Evolutionary conservation across 768 basidiomycete species (phyloP), one percentile per base, ranked within the genome.

Genomic region (Pleurotus tuoliensis): DNA sequence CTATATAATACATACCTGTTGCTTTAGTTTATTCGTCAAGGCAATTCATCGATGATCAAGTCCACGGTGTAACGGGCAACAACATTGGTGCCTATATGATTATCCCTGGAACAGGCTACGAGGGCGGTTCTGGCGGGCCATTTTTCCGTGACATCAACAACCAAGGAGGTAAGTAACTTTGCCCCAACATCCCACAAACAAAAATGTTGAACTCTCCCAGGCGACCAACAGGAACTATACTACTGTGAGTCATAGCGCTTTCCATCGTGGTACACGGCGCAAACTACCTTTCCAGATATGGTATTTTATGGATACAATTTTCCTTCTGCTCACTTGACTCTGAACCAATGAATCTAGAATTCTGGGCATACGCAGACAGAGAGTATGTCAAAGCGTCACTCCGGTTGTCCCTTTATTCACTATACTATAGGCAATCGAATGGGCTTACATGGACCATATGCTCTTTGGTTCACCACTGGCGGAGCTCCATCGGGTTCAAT

Each of bases 311-410:
- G 24, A 25, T 25, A 5, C 24, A 40, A n/a, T 53, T 60, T 16
- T 27, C 15, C 44, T 27, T 41, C 43, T 47, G 25, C 6, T 34
- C 3, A 34, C 8, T 34, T 34, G 11, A 34, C 8, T 34, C 11
- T 34, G 30, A 34, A 34, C 8, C 30, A 9, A 34, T 34, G 30
- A 34, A 2, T 16, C 13, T 12, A 66, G 72, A 74, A 74, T 59
- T 73, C 73, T n/a, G 73, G 73, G 6, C 71, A 74, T 45, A 69
- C 68, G 38, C 66, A 73, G 52, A 69, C 73, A 4, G 73, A 74
- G 63, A 56, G 71, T 72, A 47, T 24, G 63, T 41, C 22, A 53
- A 40, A n/a, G 20, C 27, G 8, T 25, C 13, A 40, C 51, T 8
- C 18, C 39, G 5, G 8, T 18, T 7, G n/a, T 4, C n/a, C 44